Conservation (phyloP, 306 rosid species). For the Medicago arabica region DNA sequence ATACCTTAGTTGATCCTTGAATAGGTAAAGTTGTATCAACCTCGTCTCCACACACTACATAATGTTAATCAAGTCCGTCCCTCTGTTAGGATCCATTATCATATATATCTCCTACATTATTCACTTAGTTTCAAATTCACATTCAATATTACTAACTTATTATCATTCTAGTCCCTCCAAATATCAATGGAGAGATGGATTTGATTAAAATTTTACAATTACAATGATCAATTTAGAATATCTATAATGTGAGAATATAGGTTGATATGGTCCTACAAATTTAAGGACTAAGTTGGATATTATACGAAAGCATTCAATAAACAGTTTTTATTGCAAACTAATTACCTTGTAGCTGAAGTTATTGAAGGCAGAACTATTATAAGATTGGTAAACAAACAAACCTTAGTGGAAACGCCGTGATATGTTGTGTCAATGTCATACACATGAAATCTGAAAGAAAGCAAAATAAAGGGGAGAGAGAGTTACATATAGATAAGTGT, state of each 20-base stretch:
- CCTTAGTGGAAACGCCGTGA: conserved; percentile 69
- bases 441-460: conserved; percentile 63
- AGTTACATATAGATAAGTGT: too few relatives aligned
- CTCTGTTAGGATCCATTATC: background rate
- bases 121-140: background rate
- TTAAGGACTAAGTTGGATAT: too few relatives aligned
- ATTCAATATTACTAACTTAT: background rate
- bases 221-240: background rate
- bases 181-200: background rate
- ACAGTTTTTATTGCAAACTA: background rate
- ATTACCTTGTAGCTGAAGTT: too few relatives aligned
- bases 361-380: background rate
- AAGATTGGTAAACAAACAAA: conserved; percentile 38
- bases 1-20: too few relatives aligned
- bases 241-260: background rate
- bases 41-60: background rate
- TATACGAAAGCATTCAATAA: background rate
- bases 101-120: background rate
- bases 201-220: background rate
- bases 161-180: background rate
- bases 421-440: conserved; percentile 81
- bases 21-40: too few relatives aligned
- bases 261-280: too few relatives aligned
- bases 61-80: background rate
- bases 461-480: conserved; percentile 17